Base-by-base conservation (phyloP, 805 yeast species). In the Pichia gijzeniarum region DNA sequence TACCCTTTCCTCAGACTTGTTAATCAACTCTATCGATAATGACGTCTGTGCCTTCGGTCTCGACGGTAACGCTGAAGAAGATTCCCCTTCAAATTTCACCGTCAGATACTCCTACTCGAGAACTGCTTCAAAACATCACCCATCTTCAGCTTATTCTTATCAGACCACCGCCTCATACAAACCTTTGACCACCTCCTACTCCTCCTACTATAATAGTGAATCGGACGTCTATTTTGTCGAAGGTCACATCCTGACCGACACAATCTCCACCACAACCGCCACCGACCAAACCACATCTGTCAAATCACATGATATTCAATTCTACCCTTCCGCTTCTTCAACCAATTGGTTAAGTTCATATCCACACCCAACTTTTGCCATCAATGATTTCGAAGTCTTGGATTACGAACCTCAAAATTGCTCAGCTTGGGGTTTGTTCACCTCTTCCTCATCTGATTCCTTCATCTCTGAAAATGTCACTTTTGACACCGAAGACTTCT, bases 1-100 rank as follows among this genome's bases (percentile, higher is more conserved):
- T 53, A 82, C 87, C 1, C 86, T 86, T 1, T 80, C 86, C 0
- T 71, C 81, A 0, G 87, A 81, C 55, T 63, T 82, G 14, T 80
- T 83, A 84, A 75, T 80, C 13, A 68, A 72, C 38, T 36, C 46
- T 19, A n/a, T 38, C 17, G 43, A 48, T 10, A 45, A 48, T 39
- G 17, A 31, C 10, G 21, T 39, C n/a, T 41, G 44, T 35, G 46
- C 39, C 7, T 2, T 32, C 9, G 43, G 40, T 34, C 18, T 30
- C 6, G 28, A 25, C 6, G 28, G 28, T 25, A 25, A 7, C 10
- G 28, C 6, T 7, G 28, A 25, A 7, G 28, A 25, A 16, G 38
- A 41, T 19, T 10, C 27, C 27, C 37, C 33, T 18, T 27, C 45
- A 7, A 47, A 47, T 37, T 37, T 43, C 13, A 39, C 49, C 5